These are phyloP conservation scores for Fusarium austroafricanum DNA, from an alignment of 2,329 filamentous ascomycete genomes.

Conservation along the genomic window DNA sequence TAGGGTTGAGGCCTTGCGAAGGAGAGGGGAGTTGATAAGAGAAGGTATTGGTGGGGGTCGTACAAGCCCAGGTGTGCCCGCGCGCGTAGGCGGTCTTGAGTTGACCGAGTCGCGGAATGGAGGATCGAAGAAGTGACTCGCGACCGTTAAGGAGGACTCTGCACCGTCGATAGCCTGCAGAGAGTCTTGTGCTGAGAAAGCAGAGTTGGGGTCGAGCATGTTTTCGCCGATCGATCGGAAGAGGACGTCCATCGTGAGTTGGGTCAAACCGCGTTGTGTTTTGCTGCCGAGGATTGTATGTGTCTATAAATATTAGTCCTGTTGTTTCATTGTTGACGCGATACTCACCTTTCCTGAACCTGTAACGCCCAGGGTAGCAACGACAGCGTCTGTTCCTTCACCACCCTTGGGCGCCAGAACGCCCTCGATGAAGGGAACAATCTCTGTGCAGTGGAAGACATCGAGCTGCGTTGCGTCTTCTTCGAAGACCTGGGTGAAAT, in stretches of 20 bases:
- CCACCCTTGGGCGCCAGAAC: slow-evolving; percentile 79
- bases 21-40: slow-evolving; percentile 44
- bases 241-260: slow-evolving; percentile 89
- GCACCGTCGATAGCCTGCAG: slow-evolving; percentile 81
- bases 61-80: slow-evolving; percentile 77
- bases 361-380: slow-evolving; percentile 93
- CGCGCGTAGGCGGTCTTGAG: slow-evolving; percentile 71
- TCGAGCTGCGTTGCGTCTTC: slow-evolving; percentile 87
- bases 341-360: slow-evolving; percentile 88
- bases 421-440: slow-evolving; percentile 81
- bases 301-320: slow-evolving; percentile 66
- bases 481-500: slow-evolving; percentile 93
- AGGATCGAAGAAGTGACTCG: slow-evolving; percentile 80
- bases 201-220: slow-evolving; percentile 71
- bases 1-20: slow-evolving; percentile 29
- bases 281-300: slow-evolving; percentile 95
- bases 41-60: slow-evolving; percentile 56
- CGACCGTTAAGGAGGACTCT: slow-evolving; percentile 81
- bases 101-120: slow-evolving; percentile 75
- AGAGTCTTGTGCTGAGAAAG: slow-evolving; percentile 75
- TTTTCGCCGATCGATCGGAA: slow-evolving; percentile 83
- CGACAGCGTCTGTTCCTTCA: slow-evolving; percentile 86
- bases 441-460: slow-evolving; percentile 82
- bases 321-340: slow-evolving; percentile 18
- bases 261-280: slow-evolving; percentile 87